Evolutionary conservation across 1,284 basidiomycete genomes (phyloP), one percentile per base, ranked within the genome.

Genomic region (Moesziomyces parantarcticus): DNA sequence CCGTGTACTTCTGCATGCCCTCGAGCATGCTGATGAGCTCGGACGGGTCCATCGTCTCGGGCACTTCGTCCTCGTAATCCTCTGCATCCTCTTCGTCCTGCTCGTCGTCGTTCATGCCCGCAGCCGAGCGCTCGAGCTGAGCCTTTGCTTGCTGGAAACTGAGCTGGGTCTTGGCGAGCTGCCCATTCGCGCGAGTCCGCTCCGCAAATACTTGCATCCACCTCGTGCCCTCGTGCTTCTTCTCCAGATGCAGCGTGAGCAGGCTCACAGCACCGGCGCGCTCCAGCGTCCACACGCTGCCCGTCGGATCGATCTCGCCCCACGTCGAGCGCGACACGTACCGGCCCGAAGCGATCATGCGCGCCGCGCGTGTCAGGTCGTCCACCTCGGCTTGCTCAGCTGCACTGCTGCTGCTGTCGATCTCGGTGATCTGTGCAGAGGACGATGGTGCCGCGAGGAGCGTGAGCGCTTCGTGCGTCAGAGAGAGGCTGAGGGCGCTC

Each of bases 21-120:
- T 94, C 92, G 20, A 91, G 88, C 73, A 97, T 91, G 13, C 87
- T 85, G 76, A 89, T 89, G 18, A 97, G 87, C 77, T 93, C 91
- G 0, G 90, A 91, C 1, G 92, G 90, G 75, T 94, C 91, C 54
- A 97, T 86, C 6, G 93, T 95, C 85, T 98, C 96, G 0, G 91
- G 89, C 1, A 97, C 92, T 10, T 93, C 91, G 13, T 87, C 85
- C 60, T 91, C 74, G 25, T 70, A 54, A 44, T 82, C 78, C 36
- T 82, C 77, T 25, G 65, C 73, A 84, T 39, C 85, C 4, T 62
- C 55, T 22, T 49, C 47, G 6, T 53, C 53, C 6, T 60, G 44
- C 16, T 54, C 50, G 13, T 55, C 26, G 16, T 14, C 11, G 36
- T 11, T 11, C 5, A 50, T 10, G n/a, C 65, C 65, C 14, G 40